Conservation (phyloP, 371 early-diverging fungal species). For the Synchytrium microbalum region DNA sequence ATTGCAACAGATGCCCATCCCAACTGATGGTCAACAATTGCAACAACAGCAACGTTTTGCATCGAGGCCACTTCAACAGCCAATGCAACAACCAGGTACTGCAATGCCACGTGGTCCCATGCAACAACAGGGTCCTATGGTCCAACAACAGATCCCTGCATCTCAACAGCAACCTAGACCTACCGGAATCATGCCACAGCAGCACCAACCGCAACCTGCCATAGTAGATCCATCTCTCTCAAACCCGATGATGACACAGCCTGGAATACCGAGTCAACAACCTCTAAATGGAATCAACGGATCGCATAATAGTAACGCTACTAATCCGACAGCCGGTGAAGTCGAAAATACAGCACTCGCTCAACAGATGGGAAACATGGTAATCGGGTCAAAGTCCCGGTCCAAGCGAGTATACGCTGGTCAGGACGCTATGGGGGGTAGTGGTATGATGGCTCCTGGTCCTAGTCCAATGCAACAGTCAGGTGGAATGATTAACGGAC, state of each 20-base stretch:
- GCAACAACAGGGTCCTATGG: background rate
- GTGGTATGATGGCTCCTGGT: background rate
- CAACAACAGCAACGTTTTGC: too few relatives aligned
- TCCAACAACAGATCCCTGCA: background rate
- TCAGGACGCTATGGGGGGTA: background rate
- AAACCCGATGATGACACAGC: too few relatives aligned
- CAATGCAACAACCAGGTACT: background rate
- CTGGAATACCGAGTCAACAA: too few relatives aligned
- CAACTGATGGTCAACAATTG: too few relatives aligned
- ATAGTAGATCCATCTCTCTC: too few relatives aligned
- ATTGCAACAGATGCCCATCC: too few relatives aligned
- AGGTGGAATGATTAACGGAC: constrained; percentile 1
- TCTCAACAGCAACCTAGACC: background rate
- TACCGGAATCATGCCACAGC: too few relatives aligned
- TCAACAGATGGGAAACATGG: background rate
- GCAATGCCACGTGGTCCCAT: background rate
- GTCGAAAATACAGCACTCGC: background rate
- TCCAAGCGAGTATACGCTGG: background rate
- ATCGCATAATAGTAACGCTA: too few relatives aligned
- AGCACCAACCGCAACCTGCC: too few relatives aligned
- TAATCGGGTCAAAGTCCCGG: background rate
- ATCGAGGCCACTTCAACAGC: constrained; percentile 2
- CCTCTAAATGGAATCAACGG: too few relatives aligned
- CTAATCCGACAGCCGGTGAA: too few relatives aligned
- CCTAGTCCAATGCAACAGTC: background rate